A percentile compares a stretch with the other conserved stretches of the same genome.
Conservation (phyloP, 2,329 filamentous ascomycete genomes). For the Fusarium albidum region DNA sequence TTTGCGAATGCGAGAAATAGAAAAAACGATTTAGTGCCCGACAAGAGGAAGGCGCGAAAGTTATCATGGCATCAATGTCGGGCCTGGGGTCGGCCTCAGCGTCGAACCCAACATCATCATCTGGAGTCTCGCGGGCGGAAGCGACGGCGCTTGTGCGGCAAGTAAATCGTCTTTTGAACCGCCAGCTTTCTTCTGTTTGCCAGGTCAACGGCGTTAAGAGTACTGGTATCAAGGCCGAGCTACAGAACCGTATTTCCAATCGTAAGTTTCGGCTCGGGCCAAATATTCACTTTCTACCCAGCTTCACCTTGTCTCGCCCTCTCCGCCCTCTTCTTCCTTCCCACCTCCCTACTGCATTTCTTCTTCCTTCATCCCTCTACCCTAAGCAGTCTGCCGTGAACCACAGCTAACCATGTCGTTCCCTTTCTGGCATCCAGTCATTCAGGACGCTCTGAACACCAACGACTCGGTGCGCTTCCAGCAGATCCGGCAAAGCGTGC, state of each 20-base stretch:
- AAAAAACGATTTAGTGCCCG: conserved; percentile 3
- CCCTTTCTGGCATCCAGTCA: conserved; percentile 44
- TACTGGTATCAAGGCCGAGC: conserved; percentile 83
- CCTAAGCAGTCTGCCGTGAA: background rate
- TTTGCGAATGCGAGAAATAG: conserved; percentile 6
- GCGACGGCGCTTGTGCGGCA: conserved; percentile 55
- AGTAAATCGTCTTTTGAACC: conserved; percentile 59
- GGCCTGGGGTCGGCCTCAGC: conserved; percentile 34
- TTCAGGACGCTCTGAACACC: conserved; percentile 48
- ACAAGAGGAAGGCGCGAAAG: conserved; percentile 12
- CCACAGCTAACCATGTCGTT: conserved; percentile 17
- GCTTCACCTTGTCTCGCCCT: conserved; percentile 1
- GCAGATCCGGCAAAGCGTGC: conserved; percentile 54
- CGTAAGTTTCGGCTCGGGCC: conserved; percentile 65
- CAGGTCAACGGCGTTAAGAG: conserved; percentile 76
- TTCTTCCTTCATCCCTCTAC: background rate
- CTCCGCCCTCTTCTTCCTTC: background rate
- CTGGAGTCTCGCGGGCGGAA: conserved; percentile 49
- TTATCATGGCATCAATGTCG: conserved; percentile 34
- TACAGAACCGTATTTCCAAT: conserved; percentile 80
- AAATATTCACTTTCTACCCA: background rate
- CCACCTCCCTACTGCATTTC: background rate
- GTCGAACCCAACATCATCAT: conserved; percentile 22
- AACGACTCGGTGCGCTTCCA: conserved; percentile 52
- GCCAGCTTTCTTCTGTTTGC: conserved; percentile 80